Conservation (phyloP, 495 filamentous ascomycete species). For the Aspergillus kassunensis region DNA sequence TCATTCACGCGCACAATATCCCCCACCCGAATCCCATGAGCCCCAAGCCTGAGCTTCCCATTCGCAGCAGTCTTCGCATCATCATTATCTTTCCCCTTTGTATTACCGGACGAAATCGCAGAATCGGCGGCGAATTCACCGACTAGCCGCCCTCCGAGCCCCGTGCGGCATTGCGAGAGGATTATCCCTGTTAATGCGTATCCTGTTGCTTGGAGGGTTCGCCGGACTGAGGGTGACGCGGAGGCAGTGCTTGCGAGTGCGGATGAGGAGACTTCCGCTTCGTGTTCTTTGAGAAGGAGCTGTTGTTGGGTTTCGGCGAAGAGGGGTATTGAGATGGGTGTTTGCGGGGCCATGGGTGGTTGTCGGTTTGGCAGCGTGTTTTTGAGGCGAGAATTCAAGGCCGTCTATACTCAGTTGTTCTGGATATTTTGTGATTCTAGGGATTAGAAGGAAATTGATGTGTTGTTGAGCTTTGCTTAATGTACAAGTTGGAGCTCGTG, state of each 20-base stretch:
- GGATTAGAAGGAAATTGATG: background rate
- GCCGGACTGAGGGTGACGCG: constrained; percentile 64
- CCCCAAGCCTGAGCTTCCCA: constrained; percentile 48
- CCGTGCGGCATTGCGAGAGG: constrained; percentile 78
- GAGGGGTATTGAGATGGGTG: constrained; percentile 57
- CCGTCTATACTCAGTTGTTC: background rate
- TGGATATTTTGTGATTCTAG: background rate
- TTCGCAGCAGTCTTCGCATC: constrained; percentile 31
- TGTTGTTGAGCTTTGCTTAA: background rate
- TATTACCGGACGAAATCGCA: constrained; percentile 48
- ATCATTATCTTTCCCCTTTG: constrained; percentile 20
- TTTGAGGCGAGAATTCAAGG: background rate
- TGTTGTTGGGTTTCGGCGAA: constrained; percentile 78
- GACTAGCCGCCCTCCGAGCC: constrained; percentile 81
- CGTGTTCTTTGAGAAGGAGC: constrained; percentile 74
- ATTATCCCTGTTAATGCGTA: constrained; percentile 79
- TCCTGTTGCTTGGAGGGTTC: constrained; percentile 75
- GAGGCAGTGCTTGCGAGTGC: constrained; percentile 66
- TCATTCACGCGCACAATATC: constrained; percentile 83
- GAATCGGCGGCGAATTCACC: constrained; percentile 74
- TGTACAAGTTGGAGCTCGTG: background rate
- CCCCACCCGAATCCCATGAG: constrained; percentile 81
- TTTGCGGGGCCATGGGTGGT: constrained; percentile 4
- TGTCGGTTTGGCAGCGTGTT: background rate
- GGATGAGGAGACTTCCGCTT: constrained; percentile 55